These are phyloP conservation scores for Auricularia sp. DNA, from an alignment of 768 basidiomycete genomes.

Conservation along the genomic window DNA sequence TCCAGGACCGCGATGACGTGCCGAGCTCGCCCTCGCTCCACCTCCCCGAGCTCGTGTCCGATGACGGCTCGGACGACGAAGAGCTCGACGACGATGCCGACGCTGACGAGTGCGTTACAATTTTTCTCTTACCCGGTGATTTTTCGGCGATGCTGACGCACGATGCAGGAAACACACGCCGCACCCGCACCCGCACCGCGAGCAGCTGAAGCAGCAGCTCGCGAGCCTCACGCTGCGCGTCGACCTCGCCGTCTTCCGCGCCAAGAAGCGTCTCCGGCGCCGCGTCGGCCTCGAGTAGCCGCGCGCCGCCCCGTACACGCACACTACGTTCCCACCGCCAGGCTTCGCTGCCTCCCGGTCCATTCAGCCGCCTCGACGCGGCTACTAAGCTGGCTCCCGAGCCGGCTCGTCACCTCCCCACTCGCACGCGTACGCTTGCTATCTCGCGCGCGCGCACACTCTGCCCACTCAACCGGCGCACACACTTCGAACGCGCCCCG, in stretches of 20 bases:
- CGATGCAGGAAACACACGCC: background rate
- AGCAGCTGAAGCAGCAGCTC: background rate
- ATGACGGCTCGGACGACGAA: background rate
- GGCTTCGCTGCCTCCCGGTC: too few species aligned
- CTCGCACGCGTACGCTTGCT: too few species aligned
- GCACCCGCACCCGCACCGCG: background rate
- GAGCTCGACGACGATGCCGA: background rate
- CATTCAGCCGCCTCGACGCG: too few species aligned
- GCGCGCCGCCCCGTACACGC: too few species aligned
- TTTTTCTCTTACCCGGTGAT: background rate
- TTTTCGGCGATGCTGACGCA: background rate
- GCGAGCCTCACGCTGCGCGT: constrained; percentile 1
- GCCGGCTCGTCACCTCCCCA: too few species aligned
- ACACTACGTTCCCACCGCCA: too few species aligned
- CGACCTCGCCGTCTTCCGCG: constrained; percentile 3
- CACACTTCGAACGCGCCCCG: too few species aligned
- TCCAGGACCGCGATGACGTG: background rate
- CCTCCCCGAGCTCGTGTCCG: background rate
- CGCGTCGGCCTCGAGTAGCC: background rate
- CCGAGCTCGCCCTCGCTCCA: background rate
- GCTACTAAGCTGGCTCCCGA: too few species aligned
- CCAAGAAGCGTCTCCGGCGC: background rate
- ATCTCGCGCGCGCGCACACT: too few species aligned
- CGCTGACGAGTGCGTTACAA: background rate
- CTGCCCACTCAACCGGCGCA: too few species aligned